A percentile compares a stretch with the other conserved stretches of the same genome.
Evolutionary conservation across 176 grass and related monocot genomes (phyloP).

Genomic region (Rhipidocladum racemiflorum): DNA sequence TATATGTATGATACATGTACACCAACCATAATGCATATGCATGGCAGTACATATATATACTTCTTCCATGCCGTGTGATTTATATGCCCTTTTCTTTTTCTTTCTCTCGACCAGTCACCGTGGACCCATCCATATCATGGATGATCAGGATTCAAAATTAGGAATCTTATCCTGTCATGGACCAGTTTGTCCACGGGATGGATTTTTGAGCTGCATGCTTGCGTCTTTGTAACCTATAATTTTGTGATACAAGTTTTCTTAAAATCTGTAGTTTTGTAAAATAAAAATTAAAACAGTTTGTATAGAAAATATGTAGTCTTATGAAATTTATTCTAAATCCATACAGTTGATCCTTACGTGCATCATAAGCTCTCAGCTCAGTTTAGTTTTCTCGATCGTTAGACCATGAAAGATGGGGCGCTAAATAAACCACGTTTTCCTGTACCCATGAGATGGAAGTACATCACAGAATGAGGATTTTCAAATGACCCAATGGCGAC

Average conservation of each 20-base stretch:
- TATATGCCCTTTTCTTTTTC: conserved; percentile 3
- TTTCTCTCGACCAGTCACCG: conserved; percentile 21
- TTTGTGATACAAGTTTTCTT: too few relatives aligned
- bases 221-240: background rate
- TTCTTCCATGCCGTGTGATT: conserved; percentile 11
- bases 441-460: conserved; percentile 16
- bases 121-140: conserved; percentile 40
- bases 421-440: background rate
- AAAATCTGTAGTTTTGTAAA: too few relatives aligned
- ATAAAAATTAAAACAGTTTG: too few relatives aligned
- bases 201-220: background rate
- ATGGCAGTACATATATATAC: background rate
- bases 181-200: conserved; percentile 15
- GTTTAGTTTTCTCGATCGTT: background rate
- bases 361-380: background rate
- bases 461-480: conserved; percentile 7
- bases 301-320: too few relatives aligned
- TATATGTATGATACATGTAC: background rate
- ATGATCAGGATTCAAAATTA: conserved; percentile 40
- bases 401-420: background rate
- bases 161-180: conserved; percentile 37
- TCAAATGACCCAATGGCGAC: background rate
- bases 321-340: background rate
- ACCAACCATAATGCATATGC: conserved; percentile 28
- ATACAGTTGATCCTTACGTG: conserved; percentile 17